Base-by-base conservation (phyloP, 306 rosid genomes). In the Macrotyloma uniflorum region DNA sequence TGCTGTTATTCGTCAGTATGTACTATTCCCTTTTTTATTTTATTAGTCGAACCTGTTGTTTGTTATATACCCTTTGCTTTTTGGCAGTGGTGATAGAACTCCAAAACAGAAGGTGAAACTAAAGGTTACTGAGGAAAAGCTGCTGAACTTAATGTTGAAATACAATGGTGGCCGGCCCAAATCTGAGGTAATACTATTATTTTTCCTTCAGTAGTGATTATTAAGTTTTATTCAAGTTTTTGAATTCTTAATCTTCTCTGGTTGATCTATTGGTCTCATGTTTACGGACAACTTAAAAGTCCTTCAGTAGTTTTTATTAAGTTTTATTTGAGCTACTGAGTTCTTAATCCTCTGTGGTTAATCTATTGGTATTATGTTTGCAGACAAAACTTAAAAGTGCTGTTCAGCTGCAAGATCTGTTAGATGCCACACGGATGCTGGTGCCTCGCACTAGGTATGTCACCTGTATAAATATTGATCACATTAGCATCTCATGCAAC, bases 381-480 rank as follows among this genome's bases (percentile, higher is more conserved):
- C 88, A 95, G 99, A 93, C 99, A 43, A 95, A 95, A 83, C 89
- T 95, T 72, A 95, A 95, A 90, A 95, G 93, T 86, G 99, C 99
- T 57, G 79, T 95, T 83, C 98, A 95, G 85, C 88, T 95, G 89
- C 99, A 95, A 89, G 99, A 93, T 85, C 85, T 95, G 75, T 83
- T 95, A 79, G 99, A 95, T 81, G 99, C 98, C 79, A 95, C 99
- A 65, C 89, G 99, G 63, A 91, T 86, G 88, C 89, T 95, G 80
- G 98, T 95, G 42, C 99, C 99, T 83, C 93, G 93, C 72, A 66
- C 82, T 23, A 91, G 99, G 99, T 95, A 87, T 75, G 70, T 67
- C 32, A 68, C 67, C 75, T 68, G 7, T 47, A 72, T n/a, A 28
- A 43, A 15, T 15, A 42, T 68, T 49, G 40, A 66, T 67, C 53